Evolutionary conservation across 1,139 yeast genomes (phyloP), one percentile per base, ranked within the genome.

Genomic region (Magnusiomyces clavatus): DNA sequence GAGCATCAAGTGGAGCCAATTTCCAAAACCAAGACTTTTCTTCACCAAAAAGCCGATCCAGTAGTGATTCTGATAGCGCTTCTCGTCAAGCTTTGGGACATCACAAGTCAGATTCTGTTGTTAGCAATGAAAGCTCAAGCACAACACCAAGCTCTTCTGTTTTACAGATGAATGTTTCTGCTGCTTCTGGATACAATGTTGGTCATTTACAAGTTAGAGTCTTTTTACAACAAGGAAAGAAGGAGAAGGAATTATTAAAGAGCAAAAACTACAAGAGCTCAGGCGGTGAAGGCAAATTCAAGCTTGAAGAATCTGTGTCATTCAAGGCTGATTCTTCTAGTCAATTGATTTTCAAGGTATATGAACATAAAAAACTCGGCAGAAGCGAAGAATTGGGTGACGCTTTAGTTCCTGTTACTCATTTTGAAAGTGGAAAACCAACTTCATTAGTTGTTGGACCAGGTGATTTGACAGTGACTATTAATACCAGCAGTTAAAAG

Each of bases 301-400:
- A 69, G 54, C 80, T 88, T 78, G 78, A 80, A 59, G 96, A 87
- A 63, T 74, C 82, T 24, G 73, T 77, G 56, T 75, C 82, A 4
- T 86, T 89, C 71, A 81, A 78, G 63, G 81, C 92, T 11, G 35
- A 12, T 6, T 68, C 81, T 2, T 81, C 77, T 16, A 82, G 83
- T 2, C 74, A 72, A 52, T 63, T 90, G 48, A 69, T 78, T 4
- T 77, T 90, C 61, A 72, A 74, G 42, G 77, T 86, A 14, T 74
- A 79, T 49, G 82, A 83, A 49, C 85, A 81, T 64, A 95, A 86
- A 66, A 77, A 81, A 2, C 77, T 90, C 60, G 92, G 95, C 44
- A 82, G 85, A 62, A 82, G 79, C 57, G 74, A 74, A 45, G 85
- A 80, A 51, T 57, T 88, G 48, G 95, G 86, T 14, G 75, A 74